Base-by-base conservation (phyloP, 2,329 filamentous ascomycete genomes). In the Fusarium papillatum region DNA sequence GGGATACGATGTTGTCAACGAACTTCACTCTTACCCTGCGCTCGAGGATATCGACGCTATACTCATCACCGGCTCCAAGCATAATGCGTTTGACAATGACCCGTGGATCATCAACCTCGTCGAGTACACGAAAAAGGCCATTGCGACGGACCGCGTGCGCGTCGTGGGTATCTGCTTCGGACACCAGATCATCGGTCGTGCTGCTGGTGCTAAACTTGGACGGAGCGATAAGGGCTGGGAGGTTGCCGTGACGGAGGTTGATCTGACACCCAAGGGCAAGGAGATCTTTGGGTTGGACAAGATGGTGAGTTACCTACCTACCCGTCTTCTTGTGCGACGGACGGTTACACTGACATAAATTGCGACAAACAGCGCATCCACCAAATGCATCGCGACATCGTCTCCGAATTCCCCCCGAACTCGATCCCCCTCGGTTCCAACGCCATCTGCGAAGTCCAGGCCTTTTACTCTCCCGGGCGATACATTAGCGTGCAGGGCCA, bases 1-100 rank as follows among this genome's bases (percentile, higher is more conserved):
- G 7, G 89, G 87, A 39, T 95, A 91, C 87, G 90, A 98, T 82
- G 89, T 98, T 14, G 93, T 97, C 61, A 86, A 88, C 72, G 87
- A 91, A 74, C 86, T 89, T 38, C 84, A 91, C 74, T 82, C 87
- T 24, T 98, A 98, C 84, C 96, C 96, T 0, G 84, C 90, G 4
- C 86, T 97, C 43, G 91, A 93, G 39, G 87, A 92, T 50, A 85
- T 98, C 71, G 96, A 98, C 87, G 96, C 94, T 67, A 86, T 98
- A 38, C 87, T 98, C 48, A 90, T 98, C 72, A 95, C 94, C 0
- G 96, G 96, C 7, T 90, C 88, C 88, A 94, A 91, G 91, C 82
- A 85, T 74, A 86, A 85, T 22, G 84, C 86, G 2, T 87, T 84
- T 69, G 81, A 85, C 55, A 81, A 87, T 61, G 82, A 86, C 39